Conservation (phyloP, 305 asterid genomes). For the Solanum hybrid region DNA sequence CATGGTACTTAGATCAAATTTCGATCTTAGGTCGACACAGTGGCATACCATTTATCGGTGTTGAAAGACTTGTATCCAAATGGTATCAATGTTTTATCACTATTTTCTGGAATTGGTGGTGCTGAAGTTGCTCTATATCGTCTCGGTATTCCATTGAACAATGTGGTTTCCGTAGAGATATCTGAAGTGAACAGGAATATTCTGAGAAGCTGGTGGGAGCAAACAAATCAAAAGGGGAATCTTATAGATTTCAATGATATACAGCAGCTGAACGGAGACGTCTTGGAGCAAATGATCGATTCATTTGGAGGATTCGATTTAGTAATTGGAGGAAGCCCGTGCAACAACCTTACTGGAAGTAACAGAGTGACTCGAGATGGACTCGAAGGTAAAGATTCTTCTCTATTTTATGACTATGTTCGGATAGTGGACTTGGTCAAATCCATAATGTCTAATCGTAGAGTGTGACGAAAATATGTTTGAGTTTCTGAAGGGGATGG, state of each 20-base stretch:
- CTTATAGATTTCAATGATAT: conserved; percentile 27
- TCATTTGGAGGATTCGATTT: conserved; percentile 27
- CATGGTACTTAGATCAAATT: background rate
- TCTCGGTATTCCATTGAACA: conserved; percentile 27
- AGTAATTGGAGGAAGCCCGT: conserved; percentile 47
- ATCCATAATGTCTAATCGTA: conserved; percentile 6
- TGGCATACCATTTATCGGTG: conserved; percentile 40
- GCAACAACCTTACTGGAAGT: conserved; percentile 44
- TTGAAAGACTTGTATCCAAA: conserved; percentile 30
- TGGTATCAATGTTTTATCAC: conserved; percentile 38
- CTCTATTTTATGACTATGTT: conserved; percentile 29
- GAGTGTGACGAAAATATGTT: background rate
- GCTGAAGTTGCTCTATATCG: conserved; percentile 47
- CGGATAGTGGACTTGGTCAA: conserved; percentile 30
- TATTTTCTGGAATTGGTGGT: conserved; percentile 48
- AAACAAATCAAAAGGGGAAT: conserved; percentile 32
- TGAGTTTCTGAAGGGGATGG: background rate
- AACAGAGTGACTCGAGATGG: conserved; percentile 39
- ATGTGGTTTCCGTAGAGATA: conserved; percentile 35
- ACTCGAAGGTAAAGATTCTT: conserved; percentile 36
- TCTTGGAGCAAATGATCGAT: conserved; percentile 13
- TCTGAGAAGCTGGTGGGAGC: conserved; percentile 41
- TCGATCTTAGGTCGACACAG: conserved; percentile 28
- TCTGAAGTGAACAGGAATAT: conserved; percentile 25
- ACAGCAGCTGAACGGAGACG: conserved; percentile 6